phyloP scores from a whole-genome alignment of 805 yeast species.

The Lipomyces sp. region DNA sequence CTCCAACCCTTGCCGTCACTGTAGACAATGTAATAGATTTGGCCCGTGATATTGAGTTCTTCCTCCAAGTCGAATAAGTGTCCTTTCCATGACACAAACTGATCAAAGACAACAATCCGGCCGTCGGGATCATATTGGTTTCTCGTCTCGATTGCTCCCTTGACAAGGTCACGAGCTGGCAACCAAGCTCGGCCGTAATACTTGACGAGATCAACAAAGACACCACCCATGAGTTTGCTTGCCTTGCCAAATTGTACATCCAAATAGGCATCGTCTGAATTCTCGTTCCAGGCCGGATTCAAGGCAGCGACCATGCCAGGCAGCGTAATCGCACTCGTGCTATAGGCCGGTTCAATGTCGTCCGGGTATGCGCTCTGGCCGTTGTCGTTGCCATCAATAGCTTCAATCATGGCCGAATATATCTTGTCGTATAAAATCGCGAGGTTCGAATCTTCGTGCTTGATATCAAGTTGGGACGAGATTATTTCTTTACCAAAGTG shows the following conservation, averaged over 20 bases:
- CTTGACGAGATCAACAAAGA: constrained; percentile 68
- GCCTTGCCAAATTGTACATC: constrained; percentile 74
- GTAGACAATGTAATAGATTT: constrained; percentile 75
- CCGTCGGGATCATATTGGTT: constrained; percentile 68
- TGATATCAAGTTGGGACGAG: constrained; percentile 53
- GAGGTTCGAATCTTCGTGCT: constrained; percentile 50
- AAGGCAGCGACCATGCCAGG: constrained; percentile 77
- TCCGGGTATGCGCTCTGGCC: constrained; percentile 77
- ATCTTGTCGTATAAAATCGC: constrained; percentile 72
- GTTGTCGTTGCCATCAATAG: constrained; percentile 94
- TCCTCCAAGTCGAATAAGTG: constrained; percentile 78
- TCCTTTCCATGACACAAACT: constrained; percentile 93
- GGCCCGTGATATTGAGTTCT: constrained; percentile 47
- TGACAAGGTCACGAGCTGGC: constrained; percentile 82
- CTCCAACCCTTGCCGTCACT: constrained; percentile 76
- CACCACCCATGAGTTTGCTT: constrained; percentile 78
- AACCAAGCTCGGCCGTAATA: constrained; percentile 85
- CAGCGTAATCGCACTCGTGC: constrained; percentile 72
- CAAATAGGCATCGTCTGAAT: constrained; percentile 61
- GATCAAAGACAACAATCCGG: constrained; percentile 70
- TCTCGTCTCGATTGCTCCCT: constrained; percentile 68
- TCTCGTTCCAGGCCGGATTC: constrained; percentile 85
- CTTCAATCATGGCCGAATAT: constrained; percentile 86
- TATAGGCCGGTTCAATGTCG: constrained; percentile 64
- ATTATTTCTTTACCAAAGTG: constrained; percentile 52